Evolutionary conservation across 2,329 filamentous ascomycete species (phyloP).

Genomic region (Diaporthe ilicicola): DNA sequence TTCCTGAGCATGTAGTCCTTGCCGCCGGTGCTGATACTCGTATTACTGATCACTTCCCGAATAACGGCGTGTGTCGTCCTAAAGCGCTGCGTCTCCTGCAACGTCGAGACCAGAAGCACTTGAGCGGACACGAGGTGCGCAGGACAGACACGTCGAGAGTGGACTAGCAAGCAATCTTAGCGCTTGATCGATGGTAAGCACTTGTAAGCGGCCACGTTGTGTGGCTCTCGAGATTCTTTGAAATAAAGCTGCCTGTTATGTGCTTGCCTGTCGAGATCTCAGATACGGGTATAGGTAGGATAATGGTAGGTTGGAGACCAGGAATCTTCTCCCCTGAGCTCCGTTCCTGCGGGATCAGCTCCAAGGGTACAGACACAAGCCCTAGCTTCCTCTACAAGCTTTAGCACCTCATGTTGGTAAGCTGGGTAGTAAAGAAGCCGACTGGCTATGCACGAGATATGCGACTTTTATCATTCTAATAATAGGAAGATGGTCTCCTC

Average conservation of each 20-base stretch:
- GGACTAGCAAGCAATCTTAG: constrained; percentile 9
- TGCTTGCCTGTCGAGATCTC: background rate
- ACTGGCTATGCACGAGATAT: background rate
- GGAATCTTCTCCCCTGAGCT: background rate
- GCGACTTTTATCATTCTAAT: background rate
- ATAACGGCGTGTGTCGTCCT: constrained; percentile 39
- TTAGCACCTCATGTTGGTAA: background rate
- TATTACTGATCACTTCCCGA: constrained; percentile 44
- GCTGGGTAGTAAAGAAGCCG: background rate
- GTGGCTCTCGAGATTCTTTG: too few relatives aligned
- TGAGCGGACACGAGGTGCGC: constrained; percentile 44
- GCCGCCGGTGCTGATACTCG: constrained; percentile 37
- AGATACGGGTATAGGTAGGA: too few relatives aligned
- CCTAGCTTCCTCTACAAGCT: too few relatives aligned
- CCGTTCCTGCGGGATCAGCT: background rate
- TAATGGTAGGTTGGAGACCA: background rate
- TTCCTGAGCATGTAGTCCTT: constrained; percentile 44
- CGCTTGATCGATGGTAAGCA: background rate
- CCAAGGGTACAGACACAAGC: background rate
- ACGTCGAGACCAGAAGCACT: constrained; percentile 45
- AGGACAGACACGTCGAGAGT: constrained; percentile 45
- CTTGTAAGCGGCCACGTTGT: background rate
- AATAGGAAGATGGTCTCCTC: background rate
- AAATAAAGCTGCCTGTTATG: background rate
- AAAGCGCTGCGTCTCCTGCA: constrained; percentile 47